phyloP scores from a whole-genome alignment of 2,329 filamentous ascomycete species.

The Amylocarpus encephaloides region DNA sequence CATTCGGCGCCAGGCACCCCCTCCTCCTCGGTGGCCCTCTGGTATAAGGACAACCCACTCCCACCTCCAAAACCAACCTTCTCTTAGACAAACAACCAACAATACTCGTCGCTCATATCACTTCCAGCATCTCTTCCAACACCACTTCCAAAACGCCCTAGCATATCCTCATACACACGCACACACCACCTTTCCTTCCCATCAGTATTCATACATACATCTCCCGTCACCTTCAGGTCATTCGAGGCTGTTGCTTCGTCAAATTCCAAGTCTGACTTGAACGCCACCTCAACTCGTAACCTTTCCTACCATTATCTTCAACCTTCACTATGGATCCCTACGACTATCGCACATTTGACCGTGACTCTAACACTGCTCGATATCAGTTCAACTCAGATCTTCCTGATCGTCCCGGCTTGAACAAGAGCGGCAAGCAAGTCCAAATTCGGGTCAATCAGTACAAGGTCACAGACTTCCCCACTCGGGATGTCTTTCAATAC shows the following conservation, averaged over 20 bases:
- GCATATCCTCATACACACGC: too few relatives aligned
- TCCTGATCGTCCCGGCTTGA: constrained; percentile 48
- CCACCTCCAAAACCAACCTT: too few relatives aligned
- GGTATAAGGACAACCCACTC: too few relatives aligned
- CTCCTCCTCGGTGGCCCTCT: too few relatives aligned
- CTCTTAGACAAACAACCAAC: too few relatives aligned
- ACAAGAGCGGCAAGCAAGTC: constrained; percentile 49
- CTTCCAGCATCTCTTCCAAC: too few relatives aligned
- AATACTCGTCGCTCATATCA: too few relatives aligned
- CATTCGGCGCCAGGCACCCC: too few relatives aligned
- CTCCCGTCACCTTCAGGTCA: not conserved
- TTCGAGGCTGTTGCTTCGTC: constrained; percentile 7
- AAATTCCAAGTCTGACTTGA: constrained; percentile 11
- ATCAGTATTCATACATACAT: too few relatives aligned
- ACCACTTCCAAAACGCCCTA: too few relatives aligned
- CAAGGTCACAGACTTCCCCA: constrained; percentile 55
- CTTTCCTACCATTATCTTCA: constrained; percentile 1
- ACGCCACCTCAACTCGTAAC: not conserved
- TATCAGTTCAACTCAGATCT: constrained; percentile 23
- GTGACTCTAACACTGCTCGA: constrained; percentile 13
- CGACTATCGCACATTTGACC: constrained; percentile 22
- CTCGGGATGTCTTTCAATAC: constrained; percentile 68
- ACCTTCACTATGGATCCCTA: constrained; percentile 25
- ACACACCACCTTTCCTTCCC: too few relatives aligned
- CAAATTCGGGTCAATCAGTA: constrained; percentile 66